Evolutionary conservation across 176 grass and related monocot species (phyloP).

Genomic region (Dactylis glomerata): DNA sequence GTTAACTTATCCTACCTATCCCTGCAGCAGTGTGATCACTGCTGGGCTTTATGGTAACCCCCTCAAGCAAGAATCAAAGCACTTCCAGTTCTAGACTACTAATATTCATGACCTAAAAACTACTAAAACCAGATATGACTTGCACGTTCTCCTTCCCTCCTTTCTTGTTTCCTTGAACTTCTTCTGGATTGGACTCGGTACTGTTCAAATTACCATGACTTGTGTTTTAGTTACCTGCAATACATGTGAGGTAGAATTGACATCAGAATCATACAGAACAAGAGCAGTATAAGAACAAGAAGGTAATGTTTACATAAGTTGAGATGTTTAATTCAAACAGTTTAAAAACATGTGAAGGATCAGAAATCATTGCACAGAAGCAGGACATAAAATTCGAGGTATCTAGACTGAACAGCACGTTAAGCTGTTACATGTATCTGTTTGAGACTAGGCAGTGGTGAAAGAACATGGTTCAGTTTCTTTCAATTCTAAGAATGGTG

Average conservation of each 20-base stretch:
- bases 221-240: slow-evolving; percentile 32
- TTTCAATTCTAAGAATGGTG: too few species aligned
- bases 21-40: too few species aligned
- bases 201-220: too few species aligned
- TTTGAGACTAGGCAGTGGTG: not conserved
- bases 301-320: not conserved
- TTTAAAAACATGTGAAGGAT: not conserved
- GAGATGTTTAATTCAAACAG: not conserved
- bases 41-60: too few species aligned
- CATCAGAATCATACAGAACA: not conserved
- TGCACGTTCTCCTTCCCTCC: too few species aligned
- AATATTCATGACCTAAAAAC: too few species aligned
- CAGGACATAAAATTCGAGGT: not conserved
- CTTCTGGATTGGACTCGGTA: too few species aligned
- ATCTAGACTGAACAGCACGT: not conserved
- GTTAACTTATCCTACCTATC: too few species aligned
- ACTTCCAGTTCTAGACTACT: too few species aligned
- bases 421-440: not conserved
- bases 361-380: not conserved
- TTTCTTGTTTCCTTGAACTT: too few species aligned
- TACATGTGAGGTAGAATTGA: not conserved
- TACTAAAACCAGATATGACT: too few species aligned
- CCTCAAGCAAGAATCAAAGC: too few species aligned
- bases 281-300: not conserved
- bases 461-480: not conserved